phyloP scores from a whole-genome alignment of 257 asterid species.

The Solanum appendiculatum region DNA sequence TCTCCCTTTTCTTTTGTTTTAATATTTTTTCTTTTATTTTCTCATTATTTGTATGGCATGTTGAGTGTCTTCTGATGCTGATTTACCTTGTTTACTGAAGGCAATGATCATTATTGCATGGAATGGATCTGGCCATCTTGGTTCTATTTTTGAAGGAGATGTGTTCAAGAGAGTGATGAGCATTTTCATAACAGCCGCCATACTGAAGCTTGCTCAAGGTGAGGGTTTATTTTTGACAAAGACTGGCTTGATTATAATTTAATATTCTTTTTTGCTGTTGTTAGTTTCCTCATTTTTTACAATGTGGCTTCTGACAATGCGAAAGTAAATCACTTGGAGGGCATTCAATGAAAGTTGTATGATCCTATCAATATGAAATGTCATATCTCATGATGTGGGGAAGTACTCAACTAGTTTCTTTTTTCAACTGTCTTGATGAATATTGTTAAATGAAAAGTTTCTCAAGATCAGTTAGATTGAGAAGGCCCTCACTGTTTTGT shows the following conservation, averaged over 20 bases:
- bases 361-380: background rate
- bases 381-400: background rate
- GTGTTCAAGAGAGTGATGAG: conserved; percentile 84
- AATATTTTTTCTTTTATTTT: background rate
- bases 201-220: conserved; percentile 84
- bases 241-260: background rate
- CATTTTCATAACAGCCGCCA: conserved; percentile 86
- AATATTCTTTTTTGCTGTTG: background rate
- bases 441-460: background rate
- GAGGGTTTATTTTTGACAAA: conserved; percentile 1
- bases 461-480: background rate
- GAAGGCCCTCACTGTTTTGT: background rate
- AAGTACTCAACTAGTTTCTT: background rate
- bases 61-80: background rate
- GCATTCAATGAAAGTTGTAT: background rate
- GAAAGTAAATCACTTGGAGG: background rate
- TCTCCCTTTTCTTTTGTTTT: background rate
- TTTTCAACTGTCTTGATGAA: background rate
- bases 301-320: background rate
- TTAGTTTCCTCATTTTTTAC: background rate
- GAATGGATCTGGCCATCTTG: conserved; percentile 65
- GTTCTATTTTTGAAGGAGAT: conserved; percentile 49
- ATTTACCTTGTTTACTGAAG: conserved; percentile 26
- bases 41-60: background rate
- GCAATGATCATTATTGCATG: conserved; percentile 93